Conservation (phyloP, 345 rosid species). For the Populus simonii region DNA sequence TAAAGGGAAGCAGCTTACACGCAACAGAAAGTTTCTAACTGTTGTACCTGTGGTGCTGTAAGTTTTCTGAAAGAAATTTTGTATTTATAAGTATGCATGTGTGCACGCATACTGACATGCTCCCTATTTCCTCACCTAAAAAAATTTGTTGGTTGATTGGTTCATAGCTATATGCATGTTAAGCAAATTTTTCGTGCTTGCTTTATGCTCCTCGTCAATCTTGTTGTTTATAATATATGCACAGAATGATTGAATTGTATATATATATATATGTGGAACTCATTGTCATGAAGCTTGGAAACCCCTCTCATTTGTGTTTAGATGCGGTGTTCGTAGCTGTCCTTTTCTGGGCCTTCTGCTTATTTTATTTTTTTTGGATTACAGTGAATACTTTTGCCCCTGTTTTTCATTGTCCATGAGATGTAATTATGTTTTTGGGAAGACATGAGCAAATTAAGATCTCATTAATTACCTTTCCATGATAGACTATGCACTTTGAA, state of each 20-base stretch:
- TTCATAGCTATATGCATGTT: background rate
- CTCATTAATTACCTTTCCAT: background rate
- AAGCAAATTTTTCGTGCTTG: background rate
- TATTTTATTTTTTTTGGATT: background rate
- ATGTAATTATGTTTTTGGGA: background rate
- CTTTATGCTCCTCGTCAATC: background rate
- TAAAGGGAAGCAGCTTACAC: conserved; percentile 90
- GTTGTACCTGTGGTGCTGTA: conserved; percentile 94
- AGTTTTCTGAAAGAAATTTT: conserved; percentile 25
- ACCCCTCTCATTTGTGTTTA: background rate
- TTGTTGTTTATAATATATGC: background rate
- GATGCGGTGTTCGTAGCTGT: background rate
- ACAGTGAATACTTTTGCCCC: background rate
- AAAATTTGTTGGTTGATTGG: background rate
- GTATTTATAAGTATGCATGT: background rate
- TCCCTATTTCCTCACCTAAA: background rate
- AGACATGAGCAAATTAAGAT: background rate
- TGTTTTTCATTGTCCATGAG: background rate
- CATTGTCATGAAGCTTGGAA: background rate
- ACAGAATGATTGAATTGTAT: background rate
- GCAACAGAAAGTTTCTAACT: conserved; percentile 84
- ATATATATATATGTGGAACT: background rate
- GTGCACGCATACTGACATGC: background rate
- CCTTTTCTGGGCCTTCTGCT: background rate
- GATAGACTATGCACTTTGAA: background rate